phyloP scores from a whole-genome alignment of 768 basidiomycete genomes.

The Crassisporium funariophilum region DNA sequence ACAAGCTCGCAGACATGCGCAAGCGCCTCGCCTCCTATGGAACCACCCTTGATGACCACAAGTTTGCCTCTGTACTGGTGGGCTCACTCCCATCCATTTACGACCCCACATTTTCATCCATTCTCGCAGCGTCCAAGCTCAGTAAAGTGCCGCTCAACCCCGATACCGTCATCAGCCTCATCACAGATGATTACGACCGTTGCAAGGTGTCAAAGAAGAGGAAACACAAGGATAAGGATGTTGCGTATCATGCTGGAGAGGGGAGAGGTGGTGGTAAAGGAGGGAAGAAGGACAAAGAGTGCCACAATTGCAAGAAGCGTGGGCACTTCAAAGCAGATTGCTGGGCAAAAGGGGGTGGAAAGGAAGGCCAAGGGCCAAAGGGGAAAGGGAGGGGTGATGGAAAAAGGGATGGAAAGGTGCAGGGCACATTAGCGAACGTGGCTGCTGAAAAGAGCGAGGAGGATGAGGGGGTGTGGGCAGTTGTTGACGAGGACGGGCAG shows the following conservation, averaged over 20 bases:
- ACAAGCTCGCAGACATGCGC: slow-evolving; percentile 14
- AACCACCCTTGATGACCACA: slow-evolving; percentile 5
- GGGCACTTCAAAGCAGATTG: slow-evolving; percentile 33
- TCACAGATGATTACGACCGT: no score
- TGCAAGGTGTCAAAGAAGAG: no score
- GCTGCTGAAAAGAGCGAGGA: slow-evolving; percentile 5
- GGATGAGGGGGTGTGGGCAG: slow-evolving; percentile 7
- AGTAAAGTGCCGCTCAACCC: slow-evolving; percentile 5
- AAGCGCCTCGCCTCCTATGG: slow-evolving; percentile 13
- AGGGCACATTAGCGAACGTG: slow-evolving; percentile 4
- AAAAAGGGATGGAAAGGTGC: no score
- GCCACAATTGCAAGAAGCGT: slow-evolving; percentile 32
- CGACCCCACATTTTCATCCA: slow-evolving; percentile 15
- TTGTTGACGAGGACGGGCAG: slow-evolving; percentile 9
- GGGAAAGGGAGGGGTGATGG: slow-evolving; percentile 11
- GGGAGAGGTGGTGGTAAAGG: no score
- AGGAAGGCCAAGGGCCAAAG: slow-evolving; percentile 33
- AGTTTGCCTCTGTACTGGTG: slow-evolving; percentile 9
- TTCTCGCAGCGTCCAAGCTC: slow-evolving; percentile 13
- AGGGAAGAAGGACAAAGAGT: no score
- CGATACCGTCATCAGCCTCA: no score
- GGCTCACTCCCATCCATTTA: slow-evolving; percentile 17
- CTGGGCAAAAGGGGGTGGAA: slow-evolving; percentile 38
- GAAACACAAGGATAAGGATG: no score
- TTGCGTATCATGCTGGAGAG: no score